Percentiles rank a stretch among this genome's conserved stretches.
Conservation (phyloP, 805 yeast genomes). For the Scheffersomyces stipitis region DNA sequence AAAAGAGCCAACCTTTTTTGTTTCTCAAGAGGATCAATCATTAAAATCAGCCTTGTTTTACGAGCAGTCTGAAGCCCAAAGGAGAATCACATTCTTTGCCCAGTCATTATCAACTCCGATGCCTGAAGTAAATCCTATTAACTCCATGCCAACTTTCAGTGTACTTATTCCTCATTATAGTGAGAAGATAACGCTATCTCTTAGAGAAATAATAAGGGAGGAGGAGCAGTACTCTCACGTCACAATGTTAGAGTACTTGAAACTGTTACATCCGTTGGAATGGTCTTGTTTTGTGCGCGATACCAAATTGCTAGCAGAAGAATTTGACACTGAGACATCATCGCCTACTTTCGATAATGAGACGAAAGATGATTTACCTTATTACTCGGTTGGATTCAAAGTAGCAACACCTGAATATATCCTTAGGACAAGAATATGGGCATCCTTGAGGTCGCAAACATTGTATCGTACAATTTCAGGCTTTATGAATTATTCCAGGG, state of each 20-base stretch:
- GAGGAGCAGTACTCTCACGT: slow-evolving; percentile 61
- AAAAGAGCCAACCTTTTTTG: slow-evolving; percentile 75
- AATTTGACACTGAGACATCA: slow-evolving; percentile 26
- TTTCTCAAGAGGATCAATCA: slow-evolving; percentile 78
- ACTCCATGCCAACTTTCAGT: slow-evolving; percentile 76
- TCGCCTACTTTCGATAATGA: slow-evolving; percentile 10
- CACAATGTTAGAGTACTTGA: slow-evolving; percentile 55
- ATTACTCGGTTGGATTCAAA: slow-evolving; percentile 48
- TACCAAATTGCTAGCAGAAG: slow-evolving; percentile 54
- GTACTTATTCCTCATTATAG: slow-evolving; percentile 86
- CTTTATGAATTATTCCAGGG: slow-evolving; percentile 48
- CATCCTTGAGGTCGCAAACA: slow-evolving; percentile 47
- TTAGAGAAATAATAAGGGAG: slow-evolving; percentile 77
- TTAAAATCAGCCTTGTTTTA: slow-evolving; percentile 58
- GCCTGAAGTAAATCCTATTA: slow-evolving; percentile 66
- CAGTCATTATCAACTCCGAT: slow-evolving; percentile 86
- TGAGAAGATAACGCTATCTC: slow-evolving; percentile 73
- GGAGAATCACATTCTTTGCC: slow-evolving; percentile 86
- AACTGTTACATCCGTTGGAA: slow-evolving; percentile 55
- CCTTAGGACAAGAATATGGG: slow-evolving; percentile 48
- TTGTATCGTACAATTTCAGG: slow-evolving; percentile 48
- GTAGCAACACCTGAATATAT: slow-evolving; percentile 49
- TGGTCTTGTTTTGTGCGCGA: slow-evolving; percentile 60
- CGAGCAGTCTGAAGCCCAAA: slow-evolving; percentile 70
- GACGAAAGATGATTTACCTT: slow-evolving; percentile 42